Percentiles rank a stretch among this genome's conserved stretches.
phyloP scores from a whole-genome alignment of 2,329 filamentous ascomycete species.

The Colletotrichum eleusines region DNA sequence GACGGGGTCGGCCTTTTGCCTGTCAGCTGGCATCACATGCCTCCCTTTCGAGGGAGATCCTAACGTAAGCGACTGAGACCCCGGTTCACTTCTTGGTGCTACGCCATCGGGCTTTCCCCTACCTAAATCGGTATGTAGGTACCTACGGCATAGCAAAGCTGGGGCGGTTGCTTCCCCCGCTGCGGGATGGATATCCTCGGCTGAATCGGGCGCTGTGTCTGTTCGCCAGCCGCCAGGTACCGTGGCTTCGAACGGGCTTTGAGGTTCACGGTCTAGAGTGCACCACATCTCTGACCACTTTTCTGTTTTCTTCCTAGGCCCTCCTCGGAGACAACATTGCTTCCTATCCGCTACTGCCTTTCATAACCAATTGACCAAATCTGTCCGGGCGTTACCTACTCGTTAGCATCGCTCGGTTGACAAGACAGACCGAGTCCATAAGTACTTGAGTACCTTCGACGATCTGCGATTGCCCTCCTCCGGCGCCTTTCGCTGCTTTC shows the following conservation, averaged over 20 bases:
- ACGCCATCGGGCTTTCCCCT: constrained; percentile 32
- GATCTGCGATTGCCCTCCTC: constrained; percentile 21
- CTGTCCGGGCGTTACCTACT: constrained; percentile 25
- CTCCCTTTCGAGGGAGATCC: constrained; percentile 24
- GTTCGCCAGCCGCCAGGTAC: constrained; percentile 37
- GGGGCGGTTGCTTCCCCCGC: constrained; percentile 14
- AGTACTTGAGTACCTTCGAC: constrained; percentile 26
- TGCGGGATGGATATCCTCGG: constrained; percentile 46
- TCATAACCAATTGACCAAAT: constrained; percentile 29
- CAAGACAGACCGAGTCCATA: constrained; percentile 28
- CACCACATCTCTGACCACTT: constrained; percentile 21
- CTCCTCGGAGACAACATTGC: not conserved
- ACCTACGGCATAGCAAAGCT: constrained; percentile 6
- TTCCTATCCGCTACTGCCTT: constrained; percentile 6
- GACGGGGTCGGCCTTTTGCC: constrained; percentile 21
- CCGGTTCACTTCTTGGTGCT: constrained; percentile 16
- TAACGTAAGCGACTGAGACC: constrained; percentile 38
- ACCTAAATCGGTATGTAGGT: no score
- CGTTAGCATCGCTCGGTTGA: constrained; percentile 29
- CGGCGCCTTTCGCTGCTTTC: constrained; percentile 22
- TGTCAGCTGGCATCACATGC: constrained; percentile 34
- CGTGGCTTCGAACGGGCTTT: constrained; percentile 40
- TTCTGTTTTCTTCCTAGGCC: constrained; percentile 1
- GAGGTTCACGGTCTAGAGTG: constrained; percentile 40
- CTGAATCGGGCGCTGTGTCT: constrained; percentile 41